Conservation (phyloP, 2,329 filamentous ascomycete species). For the Aureobasidium sp. region DNA sequence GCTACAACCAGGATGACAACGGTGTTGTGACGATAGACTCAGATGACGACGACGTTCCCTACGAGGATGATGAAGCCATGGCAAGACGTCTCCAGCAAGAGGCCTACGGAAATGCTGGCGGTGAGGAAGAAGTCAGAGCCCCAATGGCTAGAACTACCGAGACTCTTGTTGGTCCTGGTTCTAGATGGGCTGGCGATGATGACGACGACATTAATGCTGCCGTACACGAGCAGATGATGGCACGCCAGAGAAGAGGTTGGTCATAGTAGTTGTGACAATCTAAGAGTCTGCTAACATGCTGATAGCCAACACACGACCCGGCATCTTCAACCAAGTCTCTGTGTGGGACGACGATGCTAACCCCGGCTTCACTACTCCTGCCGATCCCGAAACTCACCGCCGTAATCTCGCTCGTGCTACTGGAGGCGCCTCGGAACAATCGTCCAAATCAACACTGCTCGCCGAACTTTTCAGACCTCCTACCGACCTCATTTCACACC, state of each 20-base stretch:
- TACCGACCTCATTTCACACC: constrained; percentile 75
- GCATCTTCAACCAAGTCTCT: constrained; percentile 63
- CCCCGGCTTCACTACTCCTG: constrained; percentile 16
- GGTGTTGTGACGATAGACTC: constrained; percentile 71
- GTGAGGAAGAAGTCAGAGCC: constrained; percentile 65
- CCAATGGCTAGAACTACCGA: constrained; percentile 89
- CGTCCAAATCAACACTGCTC: constrained; percentile 67
- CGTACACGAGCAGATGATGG: constrained; percentile 56
- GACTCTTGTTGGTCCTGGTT: constrained; percentile 67
- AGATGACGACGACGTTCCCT: constrained; percentile 56
- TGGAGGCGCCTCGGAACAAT: constrained; percentile 57
- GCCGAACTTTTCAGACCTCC: constrained; percentile 91
- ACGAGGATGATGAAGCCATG: constrained; percentile 89
- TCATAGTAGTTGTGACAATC: constrained; percentile 25
- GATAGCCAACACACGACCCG: constrained; percentile 37
- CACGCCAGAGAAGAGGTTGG: constrained; percentile 36
- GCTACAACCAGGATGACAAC: constrained; percentile 45
- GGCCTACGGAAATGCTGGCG: constrained; percentile 59
- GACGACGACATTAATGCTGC: constrained; percentile 53
- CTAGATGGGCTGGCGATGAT: constrained; percentile 40
- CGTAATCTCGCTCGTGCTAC: constrained; percentile 54
- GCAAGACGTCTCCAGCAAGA: constrained; percentile 88
- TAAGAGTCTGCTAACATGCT: constrained; percentile 31
- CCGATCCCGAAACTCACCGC: constrained; percentile 43
- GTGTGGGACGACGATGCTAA: constrained; percentile 52